Evolutionary conservation across 192 early-diverging fungal genomes (phyloP), one percentile per base, ranked within the genome.

Genomic region (Linderina pennispora): DNA sequence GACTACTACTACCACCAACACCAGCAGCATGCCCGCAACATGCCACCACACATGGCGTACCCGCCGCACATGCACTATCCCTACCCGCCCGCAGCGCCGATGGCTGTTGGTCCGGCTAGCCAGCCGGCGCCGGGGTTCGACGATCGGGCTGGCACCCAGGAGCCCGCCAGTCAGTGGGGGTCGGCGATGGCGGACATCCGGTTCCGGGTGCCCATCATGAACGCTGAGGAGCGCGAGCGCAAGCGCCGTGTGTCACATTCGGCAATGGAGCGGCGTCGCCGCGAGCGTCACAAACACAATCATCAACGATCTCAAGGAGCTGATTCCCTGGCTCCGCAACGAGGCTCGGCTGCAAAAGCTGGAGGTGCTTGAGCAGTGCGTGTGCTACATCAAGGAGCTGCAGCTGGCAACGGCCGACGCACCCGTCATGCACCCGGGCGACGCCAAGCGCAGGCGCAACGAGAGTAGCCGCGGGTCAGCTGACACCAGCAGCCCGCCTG

Each of bases 281-380:
- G 91, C 19, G 88, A 91, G 45, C 76, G 85, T n/a, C 20, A 94
- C 87, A 53, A 94, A 94, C 56, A 80, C 83, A 43, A 82, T 86
- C 56, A 85, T 94, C 21, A 50, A 81, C 31, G 78, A 86, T 36
- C 76, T 94, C 23, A 85, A 84, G 58, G 54, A 66, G 20, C 63
- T 93, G 5, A 80, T 91, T 14, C 89, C 90, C 6, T 43, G 45
- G 40, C 38, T 52, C 15, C 50, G 40, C 23, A 43, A 68, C 31
- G 40, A 52, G 23, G 44, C 47, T 3, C 52, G 58, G 3, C 37
- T 54, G 58, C 62, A 65, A 19, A 72, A 72, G 36, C 62, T 72
- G 19, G 57, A 72, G 17, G 56, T 72, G 6, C 48, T 72, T 7
- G 57, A 72, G 54, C 40, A 48, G 10, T 48, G 48, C 20, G 48